phyloP scores from a whole-genome alignment of 345 rosid genomes.

The Pugionium cornutum region DNA sequence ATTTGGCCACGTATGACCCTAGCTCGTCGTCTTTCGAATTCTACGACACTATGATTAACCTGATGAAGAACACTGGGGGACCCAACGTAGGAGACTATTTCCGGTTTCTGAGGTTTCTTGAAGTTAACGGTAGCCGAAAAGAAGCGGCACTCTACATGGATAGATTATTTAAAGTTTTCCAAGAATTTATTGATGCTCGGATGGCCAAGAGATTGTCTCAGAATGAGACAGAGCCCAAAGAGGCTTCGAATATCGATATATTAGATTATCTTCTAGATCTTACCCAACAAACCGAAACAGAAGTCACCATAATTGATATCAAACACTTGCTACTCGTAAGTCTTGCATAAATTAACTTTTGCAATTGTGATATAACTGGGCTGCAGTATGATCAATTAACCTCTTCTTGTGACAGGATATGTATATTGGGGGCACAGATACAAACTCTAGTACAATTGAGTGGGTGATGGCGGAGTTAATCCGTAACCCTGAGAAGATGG shows the following conservation, averaged over 20 bases:
- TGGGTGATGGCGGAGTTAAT: slow-evolving; percentile 88
- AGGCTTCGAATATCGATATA: slow-evolving; percentile 40
- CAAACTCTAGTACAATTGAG: slow-evolving; percentile 48
- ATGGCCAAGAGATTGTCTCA: slow-evolving; percentile 21
- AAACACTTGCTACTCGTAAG: slow-evolving; percentile 46
- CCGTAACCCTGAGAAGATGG: slow-evolving; percentile 44
- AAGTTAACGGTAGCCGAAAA: slow-evolving; percentile 12
- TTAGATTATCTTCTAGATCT: slow-evolving; percentile 44
- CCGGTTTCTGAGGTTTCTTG: slow-evolving; percentile 6
- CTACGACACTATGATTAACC: slow-evolving; percentile 24
- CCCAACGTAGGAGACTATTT: slow-evolving; percentile 45
- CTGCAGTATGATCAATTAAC: not conserved
- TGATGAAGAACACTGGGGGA: slow-evolving; percentile 43
- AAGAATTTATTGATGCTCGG: slow-evolving; percentile 28
- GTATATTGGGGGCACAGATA: slow-evolving; percentile 31
- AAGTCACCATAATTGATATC: slow-evolving; percentile 27
- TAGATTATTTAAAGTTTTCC: slow-evolving; percentile 17
- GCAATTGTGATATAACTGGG: not conserved
- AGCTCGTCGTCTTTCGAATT: slow-evolving; percentile 25
- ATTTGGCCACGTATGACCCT: slow-evolving; percentile 37
- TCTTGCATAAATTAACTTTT: not conserved
- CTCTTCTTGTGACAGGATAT: slow-evolving; percentile 5
- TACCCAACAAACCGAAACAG: slow-evolving; percentile 23
- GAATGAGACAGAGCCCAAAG: not conserved
- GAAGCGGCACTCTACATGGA: not conserved